These are phyloP conservation scores for Cornus kousa DNA, from an alignment of 148 eudicot species.

Conservation along the genomic window DNA sequence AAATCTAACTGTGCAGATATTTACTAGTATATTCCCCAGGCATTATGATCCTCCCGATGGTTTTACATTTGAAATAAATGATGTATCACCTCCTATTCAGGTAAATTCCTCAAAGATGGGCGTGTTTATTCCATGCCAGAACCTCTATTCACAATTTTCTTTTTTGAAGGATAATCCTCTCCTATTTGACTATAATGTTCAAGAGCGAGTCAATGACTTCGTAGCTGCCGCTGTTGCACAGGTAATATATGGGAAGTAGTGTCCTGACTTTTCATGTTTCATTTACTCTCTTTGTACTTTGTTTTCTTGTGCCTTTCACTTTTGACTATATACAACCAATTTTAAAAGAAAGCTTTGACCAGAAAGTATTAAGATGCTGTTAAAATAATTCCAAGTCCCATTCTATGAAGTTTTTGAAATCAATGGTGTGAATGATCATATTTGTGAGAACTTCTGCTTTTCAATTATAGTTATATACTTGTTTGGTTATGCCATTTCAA, in stretches of 20 bases:
- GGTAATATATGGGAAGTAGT: constrained; percentile 29
- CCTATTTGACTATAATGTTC: constrained; percentile 71
- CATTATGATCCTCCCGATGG: constrained; percentile 78
- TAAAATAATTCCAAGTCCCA: background rate
- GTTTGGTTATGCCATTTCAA: background rate
- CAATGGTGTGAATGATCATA: background rate
- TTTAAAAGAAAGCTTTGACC: background rate
- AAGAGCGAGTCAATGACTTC: constrained; percentile 71
- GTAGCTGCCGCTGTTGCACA: constrained; percentile 76
- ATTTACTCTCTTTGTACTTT: background rate
- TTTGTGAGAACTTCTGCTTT: background rate
- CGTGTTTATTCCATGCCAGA: background rate
- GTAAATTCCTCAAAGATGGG: constrained; percentile 25
- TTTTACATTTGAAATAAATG: constrained; percentile 71
- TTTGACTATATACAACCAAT: background rate
- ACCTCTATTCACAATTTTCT: background rate
- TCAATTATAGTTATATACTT: background rate
- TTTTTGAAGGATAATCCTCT: constrained; percentile 57
- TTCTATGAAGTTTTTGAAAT: background rate
- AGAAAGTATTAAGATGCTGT: background rate
- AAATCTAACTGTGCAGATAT: constrained; percentile 46
- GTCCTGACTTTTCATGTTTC: constrained; percentile 5
- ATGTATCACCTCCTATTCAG: constrained; percentile 65
- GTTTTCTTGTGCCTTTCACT: background rate
- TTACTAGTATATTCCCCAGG: constrained; percentile 65